Base-by-base conservation (phyloP, 2,329 filamentous ascomycete genomes). In the Didymella lethalis region DNA sequence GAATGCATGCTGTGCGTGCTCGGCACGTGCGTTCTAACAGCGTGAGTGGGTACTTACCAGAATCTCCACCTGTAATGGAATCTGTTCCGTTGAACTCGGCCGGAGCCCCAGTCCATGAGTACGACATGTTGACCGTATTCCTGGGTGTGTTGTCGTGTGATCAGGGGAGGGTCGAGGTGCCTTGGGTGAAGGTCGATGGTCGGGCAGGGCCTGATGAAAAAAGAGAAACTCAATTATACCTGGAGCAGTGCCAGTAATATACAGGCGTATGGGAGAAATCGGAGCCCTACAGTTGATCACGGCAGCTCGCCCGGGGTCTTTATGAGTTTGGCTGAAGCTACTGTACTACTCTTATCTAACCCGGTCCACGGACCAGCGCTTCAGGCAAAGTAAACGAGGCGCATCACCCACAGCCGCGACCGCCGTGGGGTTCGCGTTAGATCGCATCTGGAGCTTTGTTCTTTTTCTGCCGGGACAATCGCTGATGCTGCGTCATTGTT, bases 11-110 rank as follows among this genome's bases (percentile, higher is more conserved):
- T 14, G 47, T 56, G 38, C 47, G 20, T 40, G n/a, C 56, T 36
- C 28, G 60, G 62, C 70, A 74, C 67, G 64, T 71, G 69, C 49
- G 57, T 31, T 14, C 54, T 57, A 41, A 60, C 60, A 50, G 40
- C 32, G 60, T 47, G 43, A 60, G 55, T 51, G 54, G 60, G 52
- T 57, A 85, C 90, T 75, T 85, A 94, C 91, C 84, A 67, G 91
- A 91, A 82, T 96, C 86, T 75, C 92, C 92, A 69, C 92, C 92
- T 57, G 86, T 82, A 62, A 84, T 82, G 36, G 80, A 64, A 72
- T 91, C 81, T 48, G 85, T 86, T 73, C 80, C 80, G 77, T 83
- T 83, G 79, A 79, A 83, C 18, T 61, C 54, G 50, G 79, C 70
- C 34, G 81, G 81, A 57, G 80, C 61, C 47, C 81, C 81, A 41